Evolutionary conservation across 768 basidiomycete species (phyloP), one percentile per base, ranked within the genome.

Genomic region (Aureoboletus auriporus): DNA sequence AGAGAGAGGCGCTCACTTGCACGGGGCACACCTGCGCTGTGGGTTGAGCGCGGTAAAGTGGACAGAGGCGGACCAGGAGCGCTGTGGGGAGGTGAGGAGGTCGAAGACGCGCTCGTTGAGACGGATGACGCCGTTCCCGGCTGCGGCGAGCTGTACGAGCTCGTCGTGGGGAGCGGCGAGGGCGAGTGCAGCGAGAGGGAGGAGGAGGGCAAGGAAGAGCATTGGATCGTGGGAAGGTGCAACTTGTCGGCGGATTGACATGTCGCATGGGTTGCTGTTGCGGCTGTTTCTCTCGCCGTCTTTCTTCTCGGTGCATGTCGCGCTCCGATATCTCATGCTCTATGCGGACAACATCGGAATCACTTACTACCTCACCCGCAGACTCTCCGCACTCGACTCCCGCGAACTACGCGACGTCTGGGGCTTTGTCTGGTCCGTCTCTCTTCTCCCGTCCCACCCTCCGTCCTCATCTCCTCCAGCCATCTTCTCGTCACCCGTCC

Each of bases 401-500:
- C 73, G 78, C 37, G 87, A 93, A 51, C 73, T 93, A 42, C 77
- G 81, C 51, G 89, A 91, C 63, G 86, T 89, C 52, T 93, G 90
- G 90, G 88, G 89, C 20, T 91, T 93, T 66, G 75, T 93, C 69
- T 92, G 88, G 89, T 90, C 62, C 69, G 67, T 60, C 29, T 41
- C 16, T 7, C 16, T 20, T 31, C 37, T 14, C 42, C 30, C 31
- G 53, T 44, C 36, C 16, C 17, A 26, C 42, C 39, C 39, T 45
- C 40, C 37, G 44, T 39, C 35, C 60, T 61, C 46, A 61, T 48
- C 51, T 17, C 13, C 30, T 47, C 38, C 62, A 98, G 95, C 67
- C 93, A 99, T 72, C 82, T 99, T 33, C 83, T 97, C 49, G 82
- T 98, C 44, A 96, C 95, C 4, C 82, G 89, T 47, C 93, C 94